Percentiles rank a stretch among this genome's conserved stretches.
Evolutionary conservation across 768 basidiomycete genomes (phyloP).

Genomic region (Mycena belliarum): DNA sequence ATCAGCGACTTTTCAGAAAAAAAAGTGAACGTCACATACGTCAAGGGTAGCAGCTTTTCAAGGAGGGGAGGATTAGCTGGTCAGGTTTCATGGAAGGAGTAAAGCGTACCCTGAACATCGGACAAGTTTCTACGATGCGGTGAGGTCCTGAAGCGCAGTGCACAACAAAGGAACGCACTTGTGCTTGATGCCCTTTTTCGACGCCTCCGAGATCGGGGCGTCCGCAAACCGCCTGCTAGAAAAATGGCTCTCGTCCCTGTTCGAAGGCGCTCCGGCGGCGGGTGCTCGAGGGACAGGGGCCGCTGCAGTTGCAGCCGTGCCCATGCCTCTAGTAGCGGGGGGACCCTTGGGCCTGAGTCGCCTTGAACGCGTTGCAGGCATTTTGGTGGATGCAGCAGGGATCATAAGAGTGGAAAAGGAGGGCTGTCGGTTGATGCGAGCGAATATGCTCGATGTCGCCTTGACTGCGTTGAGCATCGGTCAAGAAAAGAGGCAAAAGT

Average conservation of each 20-base stretch:
- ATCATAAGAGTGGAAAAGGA: conserved; percentile 1
- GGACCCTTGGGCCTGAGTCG: conserved; percentile 9
- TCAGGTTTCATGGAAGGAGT: background rate
- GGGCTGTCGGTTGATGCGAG: conserved; percentile 1
- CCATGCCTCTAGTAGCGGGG: background rate
- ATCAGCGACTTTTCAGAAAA: background rate
- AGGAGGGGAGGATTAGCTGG: background rate
- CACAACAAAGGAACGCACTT: conserved; percentile 34
- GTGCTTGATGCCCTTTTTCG: conserved; percentile 44
- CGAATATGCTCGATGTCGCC: conserved; percentile 14
- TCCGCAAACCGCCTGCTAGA: conserved; percentile 32
- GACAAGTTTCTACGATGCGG: conserved; percentile 38
- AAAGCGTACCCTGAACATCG: conserved; percentile 45
- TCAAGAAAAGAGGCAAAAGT: background rate
- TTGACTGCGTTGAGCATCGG: conserved; percentile 13
- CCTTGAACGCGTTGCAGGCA: conserved; percentile 17
- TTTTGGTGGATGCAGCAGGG: conserved; percentile 3
- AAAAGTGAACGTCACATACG: conserved; percentile 22
- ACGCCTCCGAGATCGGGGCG: conserved; percentile 39
- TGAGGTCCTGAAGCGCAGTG: background rate
- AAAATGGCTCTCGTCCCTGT: conserved; percentile 25
- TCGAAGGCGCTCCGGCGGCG: background rate
- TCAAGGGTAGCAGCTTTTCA: conserved; percentile 42
- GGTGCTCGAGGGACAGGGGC: background rate
- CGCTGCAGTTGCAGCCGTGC: conserved; percentile 9